phyloP scores from a whole-genome alignment of 352 stramenopile genomes.

The Phytopythium boreale region DNA sequence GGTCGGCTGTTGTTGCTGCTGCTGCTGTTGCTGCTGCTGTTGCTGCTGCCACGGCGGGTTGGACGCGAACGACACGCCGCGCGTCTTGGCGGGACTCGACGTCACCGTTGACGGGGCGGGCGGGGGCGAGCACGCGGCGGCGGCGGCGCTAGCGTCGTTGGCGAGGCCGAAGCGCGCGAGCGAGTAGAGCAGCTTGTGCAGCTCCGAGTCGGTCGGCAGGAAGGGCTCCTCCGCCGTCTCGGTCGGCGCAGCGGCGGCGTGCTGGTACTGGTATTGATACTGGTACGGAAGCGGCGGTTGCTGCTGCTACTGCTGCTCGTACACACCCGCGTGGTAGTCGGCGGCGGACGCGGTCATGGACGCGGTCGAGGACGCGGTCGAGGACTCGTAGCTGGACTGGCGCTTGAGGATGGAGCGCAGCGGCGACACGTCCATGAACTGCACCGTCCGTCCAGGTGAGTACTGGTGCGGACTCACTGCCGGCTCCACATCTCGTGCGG shows the following conservation, averaged over 20 bases:
- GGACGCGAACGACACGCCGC: constrained; percentile 4
- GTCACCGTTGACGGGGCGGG: background rate
- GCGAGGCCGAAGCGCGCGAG: constrained; percentile 49
- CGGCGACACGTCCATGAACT: constrained; percentile 22
- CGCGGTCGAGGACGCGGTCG: constrained; percentile 30
- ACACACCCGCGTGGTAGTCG: constrained; percentile 17
- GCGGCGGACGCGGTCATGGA: constrained; percentile 30
- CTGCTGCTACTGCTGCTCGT: constrained; percentile 10
- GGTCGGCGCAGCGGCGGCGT: background rate
- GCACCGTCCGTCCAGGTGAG: constrained; percentile 25
- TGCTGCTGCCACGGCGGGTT: background rate
- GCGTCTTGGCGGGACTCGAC: background rate
- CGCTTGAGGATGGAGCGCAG: constrained; percentile 46
- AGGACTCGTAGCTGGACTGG: constrained; percentile 39
- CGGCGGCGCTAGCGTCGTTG: constrained; percentile 12
- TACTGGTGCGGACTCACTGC: constrained; percentile 5
- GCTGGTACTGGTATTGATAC: background rate
- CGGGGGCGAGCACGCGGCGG: background rate
- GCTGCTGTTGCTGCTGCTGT: background rate
- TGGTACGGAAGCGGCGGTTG: constrained; percentile 1
- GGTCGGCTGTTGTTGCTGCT: background rate
- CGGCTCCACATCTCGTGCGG: background rate
- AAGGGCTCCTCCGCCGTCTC: background rate
- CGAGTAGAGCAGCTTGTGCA: constrained; percentile 68
- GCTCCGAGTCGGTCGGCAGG: constrained; percentile 31